Evolutionary conservation across 495 filamentous ascomycete genomes (phyloP).

Genomic region (Aspergillus ellipticus): DNA sequence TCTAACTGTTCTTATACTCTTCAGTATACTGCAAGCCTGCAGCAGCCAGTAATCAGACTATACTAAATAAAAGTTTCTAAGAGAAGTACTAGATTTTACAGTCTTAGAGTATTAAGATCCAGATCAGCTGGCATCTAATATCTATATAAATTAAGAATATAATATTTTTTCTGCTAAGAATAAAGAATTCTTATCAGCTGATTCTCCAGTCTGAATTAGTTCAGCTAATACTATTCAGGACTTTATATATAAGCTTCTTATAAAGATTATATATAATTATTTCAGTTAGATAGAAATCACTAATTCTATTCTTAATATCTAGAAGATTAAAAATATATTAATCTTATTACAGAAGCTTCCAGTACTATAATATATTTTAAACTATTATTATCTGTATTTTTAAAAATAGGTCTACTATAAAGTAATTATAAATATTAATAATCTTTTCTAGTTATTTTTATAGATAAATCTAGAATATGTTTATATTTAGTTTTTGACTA

Average conservation of each 20-base stretch:
- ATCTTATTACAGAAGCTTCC: not conserved
- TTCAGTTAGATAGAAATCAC: not conserved
- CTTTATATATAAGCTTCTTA: too few relatives aligned
- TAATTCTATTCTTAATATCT: not conserved
- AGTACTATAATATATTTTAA: not conserved
- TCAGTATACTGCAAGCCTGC: not conserved
- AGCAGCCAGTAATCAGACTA: not conserved
- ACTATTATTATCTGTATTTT: not conserved
- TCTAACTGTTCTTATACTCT: not conserved
- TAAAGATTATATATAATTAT: not conserved
- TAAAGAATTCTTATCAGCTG: not conserved
- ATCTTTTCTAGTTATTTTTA: not conserved
- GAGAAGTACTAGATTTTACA: too few relatives aligned
- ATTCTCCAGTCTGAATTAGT: not conserved
- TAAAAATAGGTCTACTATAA: not conserved
- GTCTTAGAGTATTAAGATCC: not conserved
- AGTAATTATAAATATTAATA: not conserved
- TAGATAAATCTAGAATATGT: not conserved
- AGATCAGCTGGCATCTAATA: not conserved
- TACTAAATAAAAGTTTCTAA: not conserved
- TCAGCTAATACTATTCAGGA: too few relatives aligned
- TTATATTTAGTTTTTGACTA: not conserved
- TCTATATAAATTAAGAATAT: not conserved
- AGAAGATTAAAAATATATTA: not conserved
- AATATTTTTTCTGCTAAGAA: not conserved